Evolutionary conservation across 441 rosid species (phyloP).

Genomic region (Euphorbia celastroides): DNA sequence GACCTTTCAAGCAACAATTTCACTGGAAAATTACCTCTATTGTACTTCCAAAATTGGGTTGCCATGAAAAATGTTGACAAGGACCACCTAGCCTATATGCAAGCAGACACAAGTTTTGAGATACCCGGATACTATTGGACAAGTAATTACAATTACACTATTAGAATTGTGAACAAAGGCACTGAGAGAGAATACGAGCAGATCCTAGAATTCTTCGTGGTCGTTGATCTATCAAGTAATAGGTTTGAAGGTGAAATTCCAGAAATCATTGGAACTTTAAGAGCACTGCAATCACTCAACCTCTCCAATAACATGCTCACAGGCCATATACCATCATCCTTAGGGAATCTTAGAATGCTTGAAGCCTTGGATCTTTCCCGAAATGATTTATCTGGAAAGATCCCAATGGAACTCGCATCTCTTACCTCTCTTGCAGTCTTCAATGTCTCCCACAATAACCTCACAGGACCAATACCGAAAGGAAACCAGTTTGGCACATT

Average conservation of each 20-base stretch:
- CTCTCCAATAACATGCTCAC: background rate
- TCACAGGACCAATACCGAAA: background rate
- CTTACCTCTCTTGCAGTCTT: background rate
- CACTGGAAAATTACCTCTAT: background rate
- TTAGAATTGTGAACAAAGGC: background rate
- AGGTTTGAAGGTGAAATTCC: background rate
- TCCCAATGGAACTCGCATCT: constrained; percentile 32
- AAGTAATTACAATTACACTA: background rate
- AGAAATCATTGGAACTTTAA: background rate
- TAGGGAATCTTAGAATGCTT: background rate
- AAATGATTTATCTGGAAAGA: constrained; percentile 12
- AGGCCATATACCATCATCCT: background rate
- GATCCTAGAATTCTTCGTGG: background rate
- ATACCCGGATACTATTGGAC: background rate
- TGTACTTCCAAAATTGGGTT: background rate
- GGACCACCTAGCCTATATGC: background rate
- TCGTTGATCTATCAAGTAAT: background rate
- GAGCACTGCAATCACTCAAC: background rate
- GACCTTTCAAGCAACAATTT: no score
- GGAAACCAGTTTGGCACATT: background rate
- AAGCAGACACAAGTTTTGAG: background rate
- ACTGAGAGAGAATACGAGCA: background rate
- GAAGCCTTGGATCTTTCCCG: background rate
- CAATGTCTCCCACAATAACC: background rate
- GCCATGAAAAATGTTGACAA: background rate